Evolutionary conservation across 345 rosid genomes (phyloP).

Genomic region (Litchi chinensis): DNA sequence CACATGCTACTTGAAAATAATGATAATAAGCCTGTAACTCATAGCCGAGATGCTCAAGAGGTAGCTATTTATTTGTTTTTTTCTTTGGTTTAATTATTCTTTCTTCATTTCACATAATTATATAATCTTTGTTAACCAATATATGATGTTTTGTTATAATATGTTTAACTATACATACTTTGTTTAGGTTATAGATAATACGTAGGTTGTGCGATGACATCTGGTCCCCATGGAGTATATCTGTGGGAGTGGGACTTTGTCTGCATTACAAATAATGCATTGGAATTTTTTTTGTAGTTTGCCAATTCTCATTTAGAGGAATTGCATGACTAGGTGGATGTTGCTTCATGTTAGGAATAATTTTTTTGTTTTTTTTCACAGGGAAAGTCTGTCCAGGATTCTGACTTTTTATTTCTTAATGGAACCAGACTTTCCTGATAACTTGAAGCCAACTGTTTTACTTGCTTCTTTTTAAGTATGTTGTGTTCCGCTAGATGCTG

Average conservation of each 20-base stretch:
- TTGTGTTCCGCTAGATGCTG: slow-evolving; percentile 4
- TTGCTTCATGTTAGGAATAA: background rate
- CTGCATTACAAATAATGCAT: background rate
- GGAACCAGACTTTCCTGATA: background rate
- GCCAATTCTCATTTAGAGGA: background rate
- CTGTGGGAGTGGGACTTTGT: background rate
- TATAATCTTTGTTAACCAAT: background rate
- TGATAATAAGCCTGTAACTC: slow-evolving; percentile 79
- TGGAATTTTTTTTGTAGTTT: background rate
- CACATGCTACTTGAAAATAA: slow-evolving; percentile 68
- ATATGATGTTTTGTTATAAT: background rate
- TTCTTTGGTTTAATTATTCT: background rate
- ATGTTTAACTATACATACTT: background rate
- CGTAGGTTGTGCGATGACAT: background rate
- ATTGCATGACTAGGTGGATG: background rate
- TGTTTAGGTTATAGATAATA: background rate
- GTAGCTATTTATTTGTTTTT: slow-evolving; percentile 29
- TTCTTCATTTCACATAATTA: background rate
- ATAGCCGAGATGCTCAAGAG: slow-evolving; percentile 82
- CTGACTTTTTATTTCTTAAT: background rate
- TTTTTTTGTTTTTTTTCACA: background rate
- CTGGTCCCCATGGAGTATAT: background rate
- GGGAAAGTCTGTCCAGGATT: background rate
- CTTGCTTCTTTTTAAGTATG: background rate
- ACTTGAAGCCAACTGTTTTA: background rate